Base-by-base conservation (phyloP, 345 rosid genomes). In the Conringia planisiliqua region DNA sequence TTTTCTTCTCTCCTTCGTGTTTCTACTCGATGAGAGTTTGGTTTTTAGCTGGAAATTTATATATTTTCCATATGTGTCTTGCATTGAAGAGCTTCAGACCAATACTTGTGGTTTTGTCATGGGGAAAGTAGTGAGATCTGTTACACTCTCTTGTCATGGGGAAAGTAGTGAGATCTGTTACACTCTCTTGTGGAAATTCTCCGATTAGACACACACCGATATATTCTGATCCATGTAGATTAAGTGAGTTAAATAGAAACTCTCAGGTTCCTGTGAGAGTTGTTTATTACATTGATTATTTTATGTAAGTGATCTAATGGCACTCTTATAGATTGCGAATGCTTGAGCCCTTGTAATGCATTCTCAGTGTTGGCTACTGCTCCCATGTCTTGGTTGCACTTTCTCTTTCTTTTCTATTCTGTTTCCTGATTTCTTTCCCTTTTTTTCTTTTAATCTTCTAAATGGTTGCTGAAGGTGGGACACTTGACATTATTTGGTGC, bases 391-490 rank as follows among this genome's bases (percentile, higher is more conserved):
- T 52, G 48, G 7, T 54, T 39, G 33, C 47, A 36, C 0, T 67
- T 51, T 36, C 51, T 8, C 0, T 48, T 60, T 29, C n/a, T n/a
- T 48, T 60, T 22, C 24, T 22, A 22, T 22, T 22, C 24, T 22
- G 24, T 22, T 22, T 22, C 22, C 40, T 47, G 29, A 11, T 29
- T 52, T 32, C 24, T 16, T 39, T 30, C 1, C 14, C 4, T 38
- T 62, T 14, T 16, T 39, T 30, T 2, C 14, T 6, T 38, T 62
- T 14, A 10, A 12, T 55, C 17, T 32, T 44, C 8, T 13, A 30
- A 64, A 42, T 55, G 56, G 40, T 51, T 62, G 44, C 54, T 51
- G 32, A 52, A 72, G 55, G 16, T 62, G 63, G 12, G 27, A 59
- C 61, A 48, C 29, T 24, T 30, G 1, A 8, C 66, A 38, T 18